Percentiles rank a stretch among this genome's conserved stretches.
phyloP scores from a whole-genome alignment of 495 filamentous ascomycete genomes.

The Lasiosphaeriaceae sp. region DNA sequence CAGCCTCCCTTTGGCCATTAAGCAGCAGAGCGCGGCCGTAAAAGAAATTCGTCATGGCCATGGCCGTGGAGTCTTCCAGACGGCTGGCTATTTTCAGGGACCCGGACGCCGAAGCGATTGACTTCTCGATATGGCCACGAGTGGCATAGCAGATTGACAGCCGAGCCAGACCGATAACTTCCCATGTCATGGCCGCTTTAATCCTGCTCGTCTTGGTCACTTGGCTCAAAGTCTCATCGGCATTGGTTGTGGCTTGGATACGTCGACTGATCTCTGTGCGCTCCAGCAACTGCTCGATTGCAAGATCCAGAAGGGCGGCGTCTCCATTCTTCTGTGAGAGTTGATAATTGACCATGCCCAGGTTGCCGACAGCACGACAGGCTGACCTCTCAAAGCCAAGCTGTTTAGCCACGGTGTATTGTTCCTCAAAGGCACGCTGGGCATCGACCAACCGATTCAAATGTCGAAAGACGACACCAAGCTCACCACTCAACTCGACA shows the following conservation, averaged over 20 bases:
- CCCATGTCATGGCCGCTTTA: no score
- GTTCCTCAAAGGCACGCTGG: neutral
- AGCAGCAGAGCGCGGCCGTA: constrained; percentile 2
- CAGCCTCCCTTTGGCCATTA: neutral
- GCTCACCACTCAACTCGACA: neutral
- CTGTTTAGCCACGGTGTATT: constrained; percentile 23
- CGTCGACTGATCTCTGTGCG: no score
- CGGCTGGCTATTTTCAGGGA: neutral
- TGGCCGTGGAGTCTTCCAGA: neutral
- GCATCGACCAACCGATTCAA: no score
- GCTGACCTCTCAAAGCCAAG: constrained; percentile 11
- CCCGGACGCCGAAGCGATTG: neutral
- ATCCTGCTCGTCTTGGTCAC: no score
- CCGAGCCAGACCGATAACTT: no score
- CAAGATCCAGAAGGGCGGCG: neutral
- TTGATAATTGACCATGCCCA: constrained; percentile 33
- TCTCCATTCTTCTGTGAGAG: constrained; percentile 3
- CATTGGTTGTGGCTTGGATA: no score
- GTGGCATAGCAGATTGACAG: constrained; percentile 16
- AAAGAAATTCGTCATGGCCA: constrained; percentile 9
- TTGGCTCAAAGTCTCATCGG: no score
- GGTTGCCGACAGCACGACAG: constrained; percentile 32
- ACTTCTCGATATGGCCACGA: neutral
- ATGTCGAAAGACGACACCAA: no score
- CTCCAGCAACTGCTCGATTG: no score